These are phyloP conservation scores for Ceratocystis huliohia DNA, from an alignment of 2,329 filamentous ascomycete genomes.

Conservation along the genomic window DNA sequence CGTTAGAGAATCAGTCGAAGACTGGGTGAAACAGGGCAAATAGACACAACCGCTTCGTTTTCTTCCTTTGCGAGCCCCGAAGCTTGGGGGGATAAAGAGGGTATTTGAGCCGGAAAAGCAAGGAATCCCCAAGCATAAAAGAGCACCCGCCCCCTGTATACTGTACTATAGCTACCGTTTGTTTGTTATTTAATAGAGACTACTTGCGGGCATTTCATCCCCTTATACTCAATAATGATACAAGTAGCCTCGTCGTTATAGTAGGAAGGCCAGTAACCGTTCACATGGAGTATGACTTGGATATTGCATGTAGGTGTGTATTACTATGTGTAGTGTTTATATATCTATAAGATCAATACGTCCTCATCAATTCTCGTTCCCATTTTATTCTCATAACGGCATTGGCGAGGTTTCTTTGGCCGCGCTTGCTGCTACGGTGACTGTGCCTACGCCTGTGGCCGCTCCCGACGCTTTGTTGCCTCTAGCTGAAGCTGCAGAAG, in stretches of 20 bases:
- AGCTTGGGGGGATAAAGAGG: neutral
- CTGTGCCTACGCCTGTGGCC: constrained; percentile 14
- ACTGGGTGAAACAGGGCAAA: constrained; percentile 84
- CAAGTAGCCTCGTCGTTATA: neutral
- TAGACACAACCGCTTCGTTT: constrained; percentile 31
- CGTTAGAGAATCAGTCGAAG: constrained; percentile 65
- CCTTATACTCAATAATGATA: constrained; percentile 16
- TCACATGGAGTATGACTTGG: neutral
- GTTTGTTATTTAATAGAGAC: constrained; percentile 19
- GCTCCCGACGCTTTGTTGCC: constrained; percentile 18
- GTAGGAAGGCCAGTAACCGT: constrained; percentile 2
- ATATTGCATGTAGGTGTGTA: neutral
- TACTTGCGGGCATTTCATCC: constrained; percentile 14
- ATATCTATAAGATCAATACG: neutral
- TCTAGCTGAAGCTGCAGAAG: constrained; percentile 12
- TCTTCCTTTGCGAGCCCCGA: neutral
- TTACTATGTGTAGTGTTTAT: neutral
- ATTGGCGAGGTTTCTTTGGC: neutral
- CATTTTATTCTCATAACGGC: neutral
- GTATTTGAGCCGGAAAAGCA: constrained; percentile 5
- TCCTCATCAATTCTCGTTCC: neutral
- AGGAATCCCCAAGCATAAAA: constrained; percentile 7
- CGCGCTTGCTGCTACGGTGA: neutral
- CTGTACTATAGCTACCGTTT: constrained; percentile 20
- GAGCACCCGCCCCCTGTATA: constrained; percentile 9